Evolutionary conservation across 257 asterid species (phyloP), one percentile per base, ranked within the genome.

Genomic region (Nicotiana undulata): DNA sequence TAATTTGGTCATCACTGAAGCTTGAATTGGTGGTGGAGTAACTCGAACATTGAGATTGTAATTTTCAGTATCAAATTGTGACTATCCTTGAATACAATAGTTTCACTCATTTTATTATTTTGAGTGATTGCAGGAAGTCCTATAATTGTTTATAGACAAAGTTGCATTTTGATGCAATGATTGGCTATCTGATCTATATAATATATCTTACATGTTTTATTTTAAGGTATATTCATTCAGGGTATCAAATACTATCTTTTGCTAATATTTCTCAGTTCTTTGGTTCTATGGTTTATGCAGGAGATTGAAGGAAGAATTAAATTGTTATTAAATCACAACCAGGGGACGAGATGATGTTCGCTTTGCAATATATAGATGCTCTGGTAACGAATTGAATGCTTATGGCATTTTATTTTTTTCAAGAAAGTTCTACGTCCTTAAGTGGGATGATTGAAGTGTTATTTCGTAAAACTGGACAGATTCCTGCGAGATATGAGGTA

Each of bases 1-100:
- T 80, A 34, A 60, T 94, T 67, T 94, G 98, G 98, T 88, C 90
- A 18, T 81, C 90, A 82, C 82, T 92, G 75, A 86, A 82, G 81
- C 83, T 89, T 76, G 95, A 94, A 81, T 86, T 90, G 88, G 64
- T 67, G 81, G 79, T 49, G 96, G 89, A 88, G 94, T 83, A 31
- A 80, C 83, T 87, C 88, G 15, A 80, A 85, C 85, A 58, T 65
- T 92, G 82, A 90, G 98, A 98, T 89, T 32, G 34, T 32, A 32
- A 32, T 32, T 32, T 32, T 32, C 5, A 5, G 12, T 44, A 6
- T 44, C 11, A 44, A 44, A 44, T 44, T 40, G 11, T 8, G 51
- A 44, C 51, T 7, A 56, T 51, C 31, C 18, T 22, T 51, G 9
- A 49, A 22, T 8, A 37, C n/a, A 13, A 80, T 12, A 53, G 37